Percentiles rank a stretch among this genome's conserved stretches.
phyloP scores from a whole-genome alignment of 2,329 filamentous ascomycete species.

The Pseudogymnoascus sp. region DNA sequence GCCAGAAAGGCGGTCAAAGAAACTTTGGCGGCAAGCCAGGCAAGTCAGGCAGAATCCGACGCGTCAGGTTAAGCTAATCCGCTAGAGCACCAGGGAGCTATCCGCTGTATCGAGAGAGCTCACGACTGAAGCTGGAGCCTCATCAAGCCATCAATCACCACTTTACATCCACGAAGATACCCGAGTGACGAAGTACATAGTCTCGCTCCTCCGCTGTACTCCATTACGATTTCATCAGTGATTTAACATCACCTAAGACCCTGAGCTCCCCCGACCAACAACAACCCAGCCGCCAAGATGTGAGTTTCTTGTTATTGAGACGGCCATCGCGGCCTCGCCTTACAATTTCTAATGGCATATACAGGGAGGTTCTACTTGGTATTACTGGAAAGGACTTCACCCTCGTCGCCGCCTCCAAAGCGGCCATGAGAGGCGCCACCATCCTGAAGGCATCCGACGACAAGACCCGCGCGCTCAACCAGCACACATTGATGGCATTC shows the following conservation, averaged over 20 bases:
- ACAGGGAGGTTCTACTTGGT: constrained; percentile 92
- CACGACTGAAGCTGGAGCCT: constrained; percentile 9
- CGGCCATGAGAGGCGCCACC: constrained; percentile 93
- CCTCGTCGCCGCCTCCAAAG: constrained; percentile 94
- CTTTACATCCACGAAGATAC: constrained; percentile 4
- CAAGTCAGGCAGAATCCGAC: constrained; percentile 11
- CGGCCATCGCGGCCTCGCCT: constrained; percentile 14
- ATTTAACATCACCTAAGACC: constrained; percentile 20
- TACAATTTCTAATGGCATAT: constrained; percentile 10
- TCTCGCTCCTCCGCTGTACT: constrained; percentile 19
- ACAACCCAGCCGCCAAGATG: constrained; percentile 24
- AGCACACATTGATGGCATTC: constrained; percentile 90
- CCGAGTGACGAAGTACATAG: constrained; percentile 19
- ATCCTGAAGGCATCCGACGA: constrained; percentile 93
- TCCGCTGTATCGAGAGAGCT: constrained; percentile 3
- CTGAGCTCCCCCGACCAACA: not conserved
- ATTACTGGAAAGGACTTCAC: constrained; percentile 99
- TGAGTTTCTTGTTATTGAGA: constrained; percentile 18
- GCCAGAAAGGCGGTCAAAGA: constrained; percentile 9
- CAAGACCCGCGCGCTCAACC: constrained; percentile 89
- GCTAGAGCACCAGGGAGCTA: constrained; percentile 11
- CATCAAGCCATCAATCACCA: constrained; percentile 10
- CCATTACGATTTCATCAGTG: constrained; percentile 20
- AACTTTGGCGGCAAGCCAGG: constrained; percentile 3
- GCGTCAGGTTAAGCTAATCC: constrained; percentile 12